These are phyloP conservation scores for Colletotrichum truncatum DNA, from an alignment of 2,329 filamentous ascomycete genomes.

Conservation along the genomic window DNA sequence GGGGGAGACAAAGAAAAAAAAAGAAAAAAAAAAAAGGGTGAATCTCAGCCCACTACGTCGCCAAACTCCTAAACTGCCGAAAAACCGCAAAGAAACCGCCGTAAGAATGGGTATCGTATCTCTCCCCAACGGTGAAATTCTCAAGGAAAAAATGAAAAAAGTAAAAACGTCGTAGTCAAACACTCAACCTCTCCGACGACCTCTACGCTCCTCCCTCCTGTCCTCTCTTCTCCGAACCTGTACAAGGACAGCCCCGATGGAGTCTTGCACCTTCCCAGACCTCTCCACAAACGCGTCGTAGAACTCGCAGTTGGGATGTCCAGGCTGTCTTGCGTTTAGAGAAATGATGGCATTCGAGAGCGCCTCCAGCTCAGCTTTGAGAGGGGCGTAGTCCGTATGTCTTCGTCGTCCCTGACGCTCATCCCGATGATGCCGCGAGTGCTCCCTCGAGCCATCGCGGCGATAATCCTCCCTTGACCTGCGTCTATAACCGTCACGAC, in stretches of 20 bases:
- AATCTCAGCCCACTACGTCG: too few species aligned
- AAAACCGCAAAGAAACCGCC: not conserved
- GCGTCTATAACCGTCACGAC: not conserved
- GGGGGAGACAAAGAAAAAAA: too few species aligned
- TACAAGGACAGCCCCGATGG: constrained; percentile 20
- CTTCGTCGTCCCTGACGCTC: not conserved
- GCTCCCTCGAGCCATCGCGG: not conserved
- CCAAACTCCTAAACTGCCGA: too few species aligned
- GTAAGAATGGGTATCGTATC: constrained; percentile 5
- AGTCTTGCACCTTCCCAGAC: constrained; percentile 24
- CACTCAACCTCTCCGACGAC: not conserved
- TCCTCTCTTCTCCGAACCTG: constrained; percentile 30
- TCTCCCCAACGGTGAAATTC: not conserved
- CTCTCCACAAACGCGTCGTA: constrained; percentile 28
- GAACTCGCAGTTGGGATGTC: constrained; percentile 28
- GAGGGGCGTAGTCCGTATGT: constrained; percentile 16
- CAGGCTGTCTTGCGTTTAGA: constrained; percentile 24
- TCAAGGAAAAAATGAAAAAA: not conserved
- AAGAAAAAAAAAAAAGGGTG: too few species aligned
- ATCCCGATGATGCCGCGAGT: not conserved
- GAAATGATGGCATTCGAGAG: constrained; percentile 26
- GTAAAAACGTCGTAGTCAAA: not conserved
- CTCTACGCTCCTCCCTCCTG: constrained; percentile 14
- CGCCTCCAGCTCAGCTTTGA: constrained; percentile 19
- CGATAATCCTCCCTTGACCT: not conserved